phyloP scores from a whole-genome alignment of 257 asterid species.

The Scutellaria galericulata region DNA sequence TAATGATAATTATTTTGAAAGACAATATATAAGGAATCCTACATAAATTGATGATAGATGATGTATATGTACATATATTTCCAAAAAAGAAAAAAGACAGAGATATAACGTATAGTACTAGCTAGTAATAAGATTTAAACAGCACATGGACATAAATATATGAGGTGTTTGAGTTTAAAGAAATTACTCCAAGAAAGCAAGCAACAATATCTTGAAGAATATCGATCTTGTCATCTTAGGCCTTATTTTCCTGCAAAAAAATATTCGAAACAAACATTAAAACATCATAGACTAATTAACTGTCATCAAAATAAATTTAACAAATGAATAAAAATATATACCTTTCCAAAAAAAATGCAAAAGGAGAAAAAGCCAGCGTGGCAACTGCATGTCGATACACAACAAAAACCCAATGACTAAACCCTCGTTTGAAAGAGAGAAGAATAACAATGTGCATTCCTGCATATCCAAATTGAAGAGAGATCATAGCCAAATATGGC shows the following conservation, averaged over 20 bases:
- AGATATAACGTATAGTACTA: no score
- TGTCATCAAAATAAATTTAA: no score
- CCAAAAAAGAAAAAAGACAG: no score
- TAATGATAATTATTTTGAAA: no score
- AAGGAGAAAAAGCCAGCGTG: slow-evolving; percentile 61
- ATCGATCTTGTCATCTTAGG: slow-evolving; percentile 66
- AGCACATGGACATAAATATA: not conserved
- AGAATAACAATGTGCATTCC: slow-evolving; percentile 73
- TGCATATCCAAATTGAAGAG: slow-evolving; percentile 74
- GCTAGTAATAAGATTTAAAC: not conserved
- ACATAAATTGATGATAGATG: no score
- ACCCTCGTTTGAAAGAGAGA: slow-evolving; percentile 63
- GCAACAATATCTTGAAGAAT: slow-evolving; percentile 57
- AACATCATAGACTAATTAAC: not conserved
- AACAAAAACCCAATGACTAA: slow-evolving; percentile 79
- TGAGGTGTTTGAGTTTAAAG: slow-evolving; percentile 10
- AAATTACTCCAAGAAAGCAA: slow-evolving; percentile 71
- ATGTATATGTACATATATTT: no score
- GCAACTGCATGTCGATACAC: slow-evolving; percentile 83
- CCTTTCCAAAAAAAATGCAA: slow-evolving; percentile 66
- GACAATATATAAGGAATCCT: no score
- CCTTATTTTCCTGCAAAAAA: slow-evolving; percentile 61
- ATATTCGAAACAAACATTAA: not conserved
- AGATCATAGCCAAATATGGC: slow-evolving; percentile 71
- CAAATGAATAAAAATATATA: not conserved